A percentile compares a stretch with the other conserved stretches of the same genome.
Evolutionary conservation across 2,329 filamentous ascomycete genomes (phyloP).

Genomic region (Neofusicoccum ribis): DNA sequence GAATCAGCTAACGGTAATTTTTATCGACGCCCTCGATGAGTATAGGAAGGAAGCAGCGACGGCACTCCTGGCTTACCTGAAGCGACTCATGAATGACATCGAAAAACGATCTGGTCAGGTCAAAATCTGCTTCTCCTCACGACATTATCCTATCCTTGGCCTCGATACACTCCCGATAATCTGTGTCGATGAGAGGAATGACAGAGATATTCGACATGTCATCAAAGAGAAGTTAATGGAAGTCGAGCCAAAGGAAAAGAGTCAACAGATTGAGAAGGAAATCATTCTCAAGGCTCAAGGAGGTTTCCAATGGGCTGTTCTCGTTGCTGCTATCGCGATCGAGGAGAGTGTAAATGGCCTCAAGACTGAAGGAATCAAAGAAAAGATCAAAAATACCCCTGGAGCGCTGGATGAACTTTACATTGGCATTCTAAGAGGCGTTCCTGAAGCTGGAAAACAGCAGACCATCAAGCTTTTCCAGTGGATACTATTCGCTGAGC

Average conservation of each 20-base stretch:
- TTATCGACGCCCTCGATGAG: conserved; percentile 4
- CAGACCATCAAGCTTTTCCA: conserved; percentile 4
- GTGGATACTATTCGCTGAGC: not conserved
- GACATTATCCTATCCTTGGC: not conserved
- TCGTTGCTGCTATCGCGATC: not conserved
- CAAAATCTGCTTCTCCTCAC: not conserved
- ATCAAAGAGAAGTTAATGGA: not conserved
- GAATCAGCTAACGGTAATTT: not conserved
- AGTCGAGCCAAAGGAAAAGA: not conserved
- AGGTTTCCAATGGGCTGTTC: conserved; percentile 2
- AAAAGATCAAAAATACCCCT: not conserved
- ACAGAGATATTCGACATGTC: not conserved
- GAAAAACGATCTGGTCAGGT: not conserved
- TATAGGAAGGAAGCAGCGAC: not conserved
- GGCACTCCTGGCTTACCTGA: not conserved
- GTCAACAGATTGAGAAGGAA: not conserved
- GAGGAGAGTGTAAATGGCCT: not conserved
- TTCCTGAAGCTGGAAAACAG: not conserved
- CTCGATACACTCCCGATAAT: not conserved
- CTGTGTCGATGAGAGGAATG: not conserved
- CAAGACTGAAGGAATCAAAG: not conserved
- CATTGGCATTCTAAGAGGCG: not conserved
- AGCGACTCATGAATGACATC: not conserved
- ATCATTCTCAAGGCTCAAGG: not conserved
- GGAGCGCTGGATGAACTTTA: not conserved